These are phyloP conservation scores for Solanum medicagineum DNA, from an alignment of 257 asterid species.

Conservation along the genomic window DNA sequence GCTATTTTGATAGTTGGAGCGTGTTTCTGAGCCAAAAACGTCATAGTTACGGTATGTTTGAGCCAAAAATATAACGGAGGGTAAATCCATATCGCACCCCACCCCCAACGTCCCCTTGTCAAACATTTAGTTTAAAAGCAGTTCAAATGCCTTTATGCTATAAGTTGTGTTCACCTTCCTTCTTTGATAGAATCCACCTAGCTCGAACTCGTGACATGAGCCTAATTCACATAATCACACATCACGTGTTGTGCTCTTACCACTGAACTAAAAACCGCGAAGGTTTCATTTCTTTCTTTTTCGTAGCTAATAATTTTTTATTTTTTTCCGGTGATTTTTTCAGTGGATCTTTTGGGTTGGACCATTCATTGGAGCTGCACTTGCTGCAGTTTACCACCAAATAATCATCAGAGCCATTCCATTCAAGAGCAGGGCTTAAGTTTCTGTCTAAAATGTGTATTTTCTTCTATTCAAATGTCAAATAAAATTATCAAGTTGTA, in stretches of 20 bases:
- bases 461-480: not conserved
- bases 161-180: not conserved
- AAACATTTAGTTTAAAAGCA: not conserved
- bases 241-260: not conserved
- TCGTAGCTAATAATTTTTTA: not conserved
- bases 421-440: slow-evolving; percentile 36
- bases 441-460: not conserved
- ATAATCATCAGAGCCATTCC: slow-evolving; percentile 55
- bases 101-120: not conserved
- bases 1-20: no score
- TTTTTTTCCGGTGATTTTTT: not conserved
- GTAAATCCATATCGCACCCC: no score
- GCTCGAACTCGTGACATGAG: not conserved
- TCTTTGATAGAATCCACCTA: not conserved
- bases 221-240: not conserved
- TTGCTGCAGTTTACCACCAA: slow-evolving; percentile 50
- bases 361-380: slow-evolving; percentile 55
- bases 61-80: no score
- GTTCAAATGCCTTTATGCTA: not conserved
- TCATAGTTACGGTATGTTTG: no score
- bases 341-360: slow-evolving; percentile 70
- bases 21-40: no score
- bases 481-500: not conserved
- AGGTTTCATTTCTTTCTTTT: not conserved
- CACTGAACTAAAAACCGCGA: not conserved